Conservation (phyloP, 495 filamentous ascomycete genomes). For the Podospora pseudopauciseta region DNA sequence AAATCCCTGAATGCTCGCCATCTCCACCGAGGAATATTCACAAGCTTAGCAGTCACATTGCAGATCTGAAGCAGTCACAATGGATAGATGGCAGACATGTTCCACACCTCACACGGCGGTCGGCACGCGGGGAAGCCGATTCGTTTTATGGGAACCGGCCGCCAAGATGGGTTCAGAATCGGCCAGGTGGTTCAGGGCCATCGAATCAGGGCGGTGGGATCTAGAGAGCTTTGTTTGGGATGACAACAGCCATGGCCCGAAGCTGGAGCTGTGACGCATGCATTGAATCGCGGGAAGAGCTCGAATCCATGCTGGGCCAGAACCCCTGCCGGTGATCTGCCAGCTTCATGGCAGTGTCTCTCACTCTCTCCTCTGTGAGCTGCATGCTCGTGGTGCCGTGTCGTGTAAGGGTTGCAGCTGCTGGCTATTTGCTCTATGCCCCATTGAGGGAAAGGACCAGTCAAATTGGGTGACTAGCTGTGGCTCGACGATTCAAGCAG, state of each 20-base stretch:
- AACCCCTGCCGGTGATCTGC: background rate
- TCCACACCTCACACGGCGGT: background rate
- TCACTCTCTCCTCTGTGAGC: too few relatives aligned
- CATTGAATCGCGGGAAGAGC: slow-evolving; percentile 11
- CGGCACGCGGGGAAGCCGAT: background rate
- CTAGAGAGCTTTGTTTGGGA: background rate
- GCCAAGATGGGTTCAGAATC: background rate
- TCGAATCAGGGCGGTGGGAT: background rate
- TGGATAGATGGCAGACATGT: background rate
- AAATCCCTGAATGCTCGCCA: background rate
- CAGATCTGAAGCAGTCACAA: background rate
- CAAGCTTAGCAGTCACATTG: background rate
- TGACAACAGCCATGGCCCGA: background rate
- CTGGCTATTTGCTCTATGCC: background rate
- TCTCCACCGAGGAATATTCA: background rate
- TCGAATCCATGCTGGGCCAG: background rate
- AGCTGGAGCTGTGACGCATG: slow-evolving; percentile 18
- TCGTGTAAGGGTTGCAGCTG: background rate
- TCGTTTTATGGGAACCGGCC: background rate
- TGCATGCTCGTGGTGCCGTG: background rate
- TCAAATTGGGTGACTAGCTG: background rate
- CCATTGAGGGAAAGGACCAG: background rate
- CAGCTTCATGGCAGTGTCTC: background rate
- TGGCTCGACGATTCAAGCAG: slow-evolving; percentile 3
- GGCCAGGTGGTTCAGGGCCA: background rate